Base-by-base conservation (phyloP, 140 eudicot species). In the Bidens hawaiensis region DNA sequence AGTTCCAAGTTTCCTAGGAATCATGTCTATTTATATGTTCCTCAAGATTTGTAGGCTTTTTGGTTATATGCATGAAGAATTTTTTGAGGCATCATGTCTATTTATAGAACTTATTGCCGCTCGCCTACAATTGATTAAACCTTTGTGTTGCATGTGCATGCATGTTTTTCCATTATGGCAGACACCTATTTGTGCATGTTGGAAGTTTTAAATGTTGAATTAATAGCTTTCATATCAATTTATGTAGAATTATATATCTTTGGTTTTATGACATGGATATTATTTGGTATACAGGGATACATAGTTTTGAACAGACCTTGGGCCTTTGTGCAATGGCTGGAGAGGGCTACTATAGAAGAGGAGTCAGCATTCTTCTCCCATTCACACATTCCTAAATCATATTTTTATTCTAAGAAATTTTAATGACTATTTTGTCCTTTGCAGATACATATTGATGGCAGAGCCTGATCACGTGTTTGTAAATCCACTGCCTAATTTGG, bases 321-420 rank as follows among this genome's bases (percentile, higher is more conserved):
- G 96, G 96, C 96, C 43, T 88, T 88, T 72, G 96, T 88, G 65
- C 96, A 88, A 75, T 88, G 96, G 96, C 75, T 88, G 71, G 80
- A 79, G 58, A 80, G 76, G 78, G 87, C 81, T 43, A 74, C 79
- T 38, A 88, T 88, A 31, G 88, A 88, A 62, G 96, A 88, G 58
- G 96, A 88, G 94, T 88, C 65, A 77, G 94, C 41, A 70, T 68
- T 69, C 69, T 77, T 24, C 0, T 19, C 6, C 11, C 24, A 7
- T 24, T 55, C 25, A 12, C 12, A 43, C 0, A 34, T 41, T 16
- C 8, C 11, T 11, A 38, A 21, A n/a, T 45, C 15, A 6, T 60
- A 9, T 38, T 13, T n/a, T 30, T 54, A 23, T 25, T 47, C 30
- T 4, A 61, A 36, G 49, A 43, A 51, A 18, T 5, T 45, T 31